These are phyloP conservation scores for Cladosporium cucumerinum DNA, from an alignment of 2,329 filamentous ascomycete species.

Conservation along the genomic window DNA sequence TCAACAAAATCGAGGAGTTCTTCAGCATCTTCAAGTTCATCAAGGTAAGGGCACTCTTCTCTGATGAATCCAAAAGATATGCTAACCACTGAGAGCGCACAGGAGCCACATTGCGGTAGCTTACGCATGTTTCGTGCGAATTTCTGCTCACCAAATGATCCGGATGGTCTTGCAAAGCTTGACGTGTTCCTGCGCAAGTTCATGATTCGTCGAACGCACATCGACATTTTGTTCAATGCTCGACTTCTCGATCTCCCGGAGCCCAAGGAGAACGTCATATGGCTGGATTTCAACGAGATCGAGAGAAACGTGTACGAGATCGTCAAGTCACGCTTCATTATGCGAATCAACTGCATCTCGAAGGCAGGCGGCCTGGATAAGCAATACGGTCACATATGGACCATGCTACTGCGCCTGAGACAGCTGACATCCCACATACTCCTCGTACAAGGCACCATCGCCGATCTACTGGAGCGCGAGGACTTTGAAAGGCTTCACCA, in stretches of 20 bases:
- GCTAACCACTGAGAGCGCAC: neutral
- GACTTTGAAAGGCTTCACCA: conserved; percentile 44
- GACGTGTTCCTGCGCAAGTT: conserved; percentile 41
- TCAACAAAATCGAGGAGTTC: conserved; percentile 74
- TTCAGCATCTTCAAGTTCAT: conserved; percentile 78
- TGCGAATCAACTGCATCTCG: conserved; percentile 39
- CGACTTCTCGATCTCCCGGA: conserved; percentile 55
- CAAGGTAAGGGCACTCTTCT: conserved; percentile 39
- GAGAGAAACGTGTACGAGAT: conserved; percentile 52
- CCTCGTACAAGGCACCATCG: conserved; percentile 46
- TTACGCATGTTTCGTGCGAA: too few species aligned
- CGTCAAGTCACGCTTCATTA: conserved; percentile 33
- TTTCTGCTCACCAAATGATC: conserved; percentile 37
- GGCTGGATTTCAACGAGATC: conserved; percentile 50
- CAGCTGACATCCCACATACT: conserved; percentile 52
- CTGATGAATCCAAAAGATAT: neutral
- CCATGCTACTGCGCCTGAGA: conserved; percentile 50
- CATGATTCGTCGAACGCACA: conserved; percentile 56
- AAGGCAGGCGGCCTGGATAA: conserved; percentile 6
- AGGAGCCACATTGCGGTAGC: too few species aligned
- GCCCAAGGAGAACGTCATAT: conserved; percentile 41
- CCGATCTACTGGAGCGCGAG: conserved; percentile 43
- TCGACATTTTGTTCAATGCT: conserved; percentile 50
- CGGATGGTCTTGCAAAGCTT: conserved; percentile 37
- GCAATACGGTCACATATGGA: conserved; percentile 37